Conservation (phyloP, 176 grass and related monocot species). For the Aegilops umbellulata region DNA sequence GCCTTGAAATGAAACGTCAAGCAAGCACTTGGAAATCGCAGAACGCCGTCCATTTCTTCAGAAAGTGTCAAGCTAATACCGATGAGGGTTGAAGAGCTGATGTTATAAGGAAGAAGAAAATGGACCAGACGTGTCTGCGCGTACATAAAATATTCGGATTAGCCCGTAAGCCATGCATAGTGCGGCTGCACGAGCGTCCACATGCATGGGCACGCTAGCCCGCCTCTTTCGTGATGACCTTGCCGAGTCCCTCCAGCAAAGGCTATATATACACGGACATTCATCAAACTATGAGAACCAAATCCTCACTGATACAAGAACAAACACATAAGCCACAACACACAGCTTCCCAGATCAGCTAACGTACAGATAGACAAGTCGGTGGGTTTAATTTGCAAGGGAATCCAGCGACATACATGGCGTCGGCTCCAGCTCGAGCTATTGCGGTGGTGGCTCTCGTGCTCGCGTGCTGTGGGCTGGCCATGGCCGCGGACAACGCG, state of each 20-base stretch:
- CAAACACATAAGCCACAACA: neutral
- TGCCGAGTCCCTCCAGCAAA: neutral
- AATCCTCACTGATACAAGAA: neutral
- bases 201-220: neutral
- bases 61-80: neutral
- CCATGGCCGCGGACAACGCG: neutral
- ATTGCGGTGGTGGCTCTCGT: neutral
- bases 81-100: no score
- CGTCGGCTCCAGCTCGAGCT: neutral
- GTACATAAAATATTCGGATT: neutral
- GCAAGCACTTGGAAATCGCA: no score
- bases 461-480: neutral
- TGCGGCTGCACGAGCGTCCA: neutral
- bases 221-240: no score
- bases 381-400: neutral
- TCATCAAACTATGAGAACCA: neutral
- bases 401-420: neutral
- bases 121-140: no score
- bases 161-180: conserved; percentile 3
- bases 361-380: neutral
- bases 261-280: conserved; percentile 12
- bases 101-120: no score
- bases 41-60: no score
- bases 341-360: neutral
- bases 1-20: no score